These are phyloP conservation scores for Paramecium sonneborni DNA, from an alignment of 73 alveolate species.

Conservation along the genomic window DNA sequence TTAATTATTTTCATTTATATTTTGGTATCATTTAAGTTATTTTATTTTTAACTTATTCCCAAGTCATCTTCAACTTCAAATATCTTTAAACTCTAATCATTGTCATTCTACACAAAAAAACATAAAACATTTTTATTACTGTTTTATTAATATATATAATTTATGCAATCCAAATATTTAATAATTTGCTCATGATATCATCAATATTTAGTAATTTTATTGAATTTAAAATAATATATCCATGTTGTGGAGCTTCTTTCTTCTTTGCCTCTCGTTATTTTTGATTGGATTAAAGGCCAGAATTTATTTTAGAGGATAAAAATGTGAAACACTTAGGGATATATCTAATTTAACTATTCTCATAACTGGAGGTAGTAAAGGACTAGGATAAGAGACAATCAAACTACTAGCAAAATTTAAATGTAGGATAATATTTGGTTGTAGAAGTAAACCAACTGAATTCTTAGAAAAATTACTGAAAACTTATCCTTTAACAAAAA, in stretches of 20 bases:
- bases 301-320: slow-evolving; percentile 10
- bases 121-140: too few species aligned
- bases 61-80: too few species aligned
- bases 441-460: background rate
- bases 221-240: background rate
- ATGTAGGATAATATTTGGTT: slow-evolving; percentile 35
- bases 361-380: slow-evolving; percentile 52
- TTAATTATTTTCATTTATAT: too few species aligned
- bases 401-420: background rate
- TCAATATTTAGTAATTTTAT: background rate
- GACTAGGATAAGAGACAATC: slow-evolving; percentile 46
- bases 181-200: background rate
- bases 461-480: background rate
- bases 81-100: too few species aligned
- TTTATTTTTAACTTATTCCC: too few species aligned
- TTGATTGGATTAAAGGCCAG: background rate
- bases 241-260: background rate
- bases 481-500: background rate
- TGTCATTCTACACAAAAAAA: too few species aligned
- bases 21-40: too few species aligned
- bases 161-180: background rate
- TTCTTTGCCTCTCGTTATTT: background rate
- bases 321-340: background rate
- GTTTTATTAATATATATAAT: background rate
- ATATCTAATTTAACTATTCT: background rate